These are phyloP conservation scores for Neofusicoccum kwambonambiense DNA, from an alignment of 2,329 filamentous ascomycete genomes.

Conservation along the genomic window DNA sequence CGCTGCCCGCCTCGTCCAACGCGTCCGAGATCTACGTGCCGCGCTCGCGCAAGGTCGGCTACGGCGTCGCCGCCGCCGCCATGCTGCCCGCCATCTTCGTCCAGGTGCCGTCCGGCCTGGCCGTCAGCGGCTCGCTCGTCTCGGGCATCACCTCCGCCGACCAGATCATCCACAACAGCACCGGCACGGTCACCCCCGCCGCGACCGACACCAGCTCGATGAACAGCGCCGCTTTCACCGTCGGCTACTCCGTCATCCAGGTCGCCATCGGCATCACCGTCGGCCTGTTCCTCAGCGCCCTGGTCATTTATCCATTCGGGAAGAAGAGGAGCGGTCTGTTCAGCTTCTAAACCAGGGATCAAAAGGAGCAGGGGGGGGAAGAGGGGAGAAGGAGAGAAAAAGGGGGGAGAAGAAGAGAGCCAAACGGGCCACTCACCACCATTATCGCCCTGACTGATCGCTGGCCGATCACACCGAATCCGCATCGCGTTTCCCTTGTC, in stretches of 20 bases:
- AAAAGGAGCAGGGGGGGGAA: neutral
- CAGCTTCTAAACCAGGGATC: slow-evolving; percentile 30
- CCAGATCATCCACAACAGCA: slow-evolving; percentile 51
- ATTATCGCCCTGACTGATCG: neutral
- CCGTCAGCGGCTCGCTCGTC: slow-evolving; percentile 57
- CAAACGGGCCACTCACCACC: neutral
- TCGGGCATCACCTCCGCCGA: slow-evolving; percentile 58
- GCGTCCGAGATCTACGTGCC: slow-evolving; percentile 24
- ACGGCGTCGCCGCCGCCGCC: slow-evolving; percentile 78
- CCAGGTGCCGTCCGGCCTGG: slow-evolving; percentile 60
- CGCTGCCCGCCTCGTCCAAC: neutral
- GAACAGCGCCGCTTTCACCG: slow-evolving; percentile 48
- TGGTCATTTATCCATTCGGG: slow-evolving; percentile 51
- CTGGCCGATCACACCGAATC: slow-evolving; percentile 1
- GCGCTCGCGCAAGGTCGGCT: slow-evolving; percentile 50
- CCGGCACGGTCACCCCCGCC: slow-evolving; percentile 26
- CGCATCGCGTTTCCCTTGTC: neutral
- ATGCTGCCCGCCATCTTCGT: slow-evolving; percentile 86
- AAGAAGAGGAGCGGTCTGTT: slow-evolving; percentile 48
- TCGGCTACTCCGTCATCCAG: slow-evolving; percentile 50
- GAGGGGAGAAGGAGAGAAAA: slow-evolving; percentile 21
- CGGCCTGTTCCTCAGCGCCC: slow-evolving; percentile 48
- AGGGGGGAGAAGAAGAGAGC: neutral
- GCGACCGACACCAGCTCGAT: slow-evolving; percentile 25
- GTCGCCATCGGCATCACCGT: slow-evolving; percentile 54